Percentiles rank a stretch among this genome's conserved stretches.
Conservation (phyloP, 2,329 filamentous ascomycete species). For the Aspergillus thermomutatus region DNA sequence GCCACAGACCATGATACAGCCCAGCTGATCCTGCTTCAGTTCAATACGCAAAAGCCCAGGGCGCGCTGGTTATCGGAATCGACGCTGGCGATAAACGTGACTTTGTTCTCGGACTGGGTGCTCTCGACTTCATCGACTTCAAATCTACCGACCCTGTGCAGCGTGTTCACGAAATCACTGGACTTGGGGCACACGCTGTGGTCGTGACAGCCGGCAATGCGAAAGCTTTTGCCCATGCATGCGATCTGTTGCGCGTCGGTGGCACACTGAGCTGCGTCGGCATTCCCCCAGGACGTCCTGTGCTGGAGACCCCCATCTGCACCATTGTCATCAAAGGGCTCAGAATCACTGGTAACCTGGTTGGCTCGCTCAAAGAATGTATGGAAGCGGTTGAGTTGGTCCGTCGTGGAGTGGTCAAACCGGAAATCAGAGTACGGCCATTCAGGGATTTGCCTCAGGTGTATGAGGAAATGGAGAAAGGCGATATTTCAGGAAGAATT, state of each 20-base stretch:
- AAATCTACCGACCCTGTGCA: constrained; percentile 30
- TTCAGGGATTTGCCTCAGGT: constrained; percentile 42
- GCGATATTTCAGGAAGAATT: constrained; percentile 42
- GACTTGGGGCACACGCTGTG: constrained; percentile 40
- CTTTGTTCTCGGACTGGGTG: constrained; percentile 40
- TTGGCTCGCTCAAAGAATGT: constrained; percentile 46
- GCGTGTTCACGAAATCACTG: constrained; percentile 36
- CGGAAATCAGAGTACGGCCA: constrained; percentile 39
- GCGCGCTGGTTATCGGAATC: constrained; percentile 42
- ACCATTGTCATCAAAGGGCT: constrained; percentile 47
- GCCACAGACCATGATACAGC: not conserved
- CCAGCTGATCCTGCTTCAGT: constrained; percentile 25
- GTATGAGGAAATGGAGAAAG: constrained; percentile 46
- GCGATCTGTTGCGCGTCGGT: constrained; percentile 44
- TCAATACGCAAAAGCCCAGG: constrained; percentile 43
- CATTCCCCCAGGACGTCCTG: constrained; percentile 39
- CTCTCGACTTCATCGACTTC: constrained; percentile 43
- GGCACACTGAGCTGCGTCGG: constrained; percentile 45
- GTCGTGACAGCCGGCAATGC: constrained; percentile 43
- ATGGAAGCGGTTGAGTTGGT: constrained; percentile 47
- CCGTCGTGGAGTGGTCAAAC: constrained; percentile 40
- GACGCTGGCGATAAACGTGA: constrained; percentile 41
- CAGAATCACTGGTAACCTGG: constrained; percentile 42
- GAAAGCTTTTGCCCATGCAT: constrained; percentile 41
- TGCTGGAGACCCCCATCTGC: constrained; percentile 40